Base-by-base conservation (phyloP, 2,329 filamentous ascomycete species). In the Stemphylium lycopersici region DNA sequence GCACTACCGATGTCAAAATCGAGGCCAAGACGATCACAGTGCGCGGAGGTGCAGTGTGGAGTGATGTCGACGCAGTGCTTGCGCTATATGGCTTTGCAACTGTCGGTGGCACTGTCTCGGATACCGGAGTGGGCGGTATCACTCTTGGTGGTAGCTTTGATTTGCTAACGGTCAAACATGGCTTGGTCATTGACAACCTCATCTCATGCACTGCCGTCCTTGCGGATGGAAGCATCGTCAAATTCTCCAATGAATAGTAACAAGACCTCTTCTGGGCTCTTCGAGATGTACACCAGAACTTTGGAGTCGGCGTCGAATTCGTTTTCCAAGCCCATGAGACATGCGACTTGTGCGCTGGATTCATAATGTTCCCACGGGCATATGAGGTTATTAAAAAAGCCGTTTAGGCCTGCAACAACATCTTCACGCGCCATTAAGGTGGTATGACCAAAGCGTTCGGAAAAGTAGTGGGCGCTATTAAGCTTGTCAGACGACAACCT, bases 121-220 rank as follows among this genome's bases (percentile, higher is more conserved):
- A 54, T 46, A 54, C 77, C 15, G 76, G 79, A 34, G 59, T 75
- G 29, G 59, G 80, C 1, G 80, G 79, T 0, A 82, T 81, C 0
- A 81, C 74, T 0, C 78, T 87, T 0, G 84, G 84, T 3, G 85
- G 84, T 46, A 83, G 84, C 6, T 80, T 83, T 65, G 83, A 83
- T 31, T 77, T 77, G 69, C 77, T 83, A 6, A 79, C 83, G 65
- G 82, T 83, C 2, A 77, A 75, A 33, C 71, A 84, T 54, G 83
- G 84, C 1, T 76, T 86, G 3, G 69, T 82, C 3, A 69, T 78
- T 1, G 84, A 86, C 62, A 79, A 85, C 39, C 77, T 84, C 24
- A 53, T 84, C 15, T 80, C 78, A 0, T 68, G 81, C 65, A 77
- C 80, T 18, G 64, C 85, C 1, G 81, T 84, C 0, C 73, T 84